Percentiles rank a stretch among this genome's conserved stretches.
These are phyloP conservation scores for Trichoderma erinaceum DNA, from an alignment of 495 filamentous ascomycete species.

Conservation along the genomic window DNA sequence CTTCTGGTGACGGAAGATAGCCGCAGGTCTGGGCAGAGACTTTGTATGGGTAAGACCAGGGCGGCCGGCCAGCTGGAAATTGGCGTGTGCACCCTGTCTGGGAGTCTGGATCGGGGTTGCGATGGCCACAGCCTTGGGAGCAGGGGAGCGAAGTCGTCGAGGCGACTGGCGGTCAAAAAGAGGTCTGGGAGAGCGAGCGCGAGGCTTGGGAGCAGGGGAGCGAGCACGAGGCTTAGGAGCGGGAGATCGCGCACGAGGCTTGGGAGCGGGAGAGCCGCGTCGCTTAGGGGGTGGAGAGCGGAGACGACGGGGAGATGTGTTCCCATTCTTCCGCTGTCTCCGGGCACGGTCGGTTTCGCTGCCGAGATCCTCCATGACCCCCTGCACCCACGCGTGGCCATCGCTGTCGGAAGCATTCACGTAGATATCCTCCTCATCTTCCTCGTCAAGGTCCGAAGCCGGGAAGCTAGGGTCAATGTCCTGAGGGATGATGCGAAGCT, in stretches of 20 bases:
- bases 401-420: constrained; percentile 50
- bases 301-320: constrained; percentile 36
- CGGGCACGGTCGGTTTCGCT: constrained; percentile 34
- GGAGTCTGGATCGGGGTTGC: constrained; percentile 44
- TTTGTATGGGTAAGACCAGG: constrained; percentile 63
- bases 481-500: constrained; percentile 73
- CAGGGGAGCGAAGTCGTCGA: constrained; percentile 61
- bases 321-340: constrained; percentile 32
- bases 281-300: constrained; percentile 44
- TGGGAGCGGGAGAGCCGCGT: constrained; percentile 44
- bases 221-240: constrained; percentile 28
- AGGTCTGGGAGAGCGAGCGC: constrained; percentile 51
- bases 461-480: constrained; percentile 98
- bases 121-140: constrained; percentile 33
- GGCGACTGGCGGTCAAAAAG: constrained; percentile 61
- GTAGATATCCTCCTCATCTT: constrained; percentile 53
- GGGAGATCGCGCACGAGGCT: constrained; percentile 43
- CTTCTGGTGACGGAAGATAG: constrained; percentile 48
- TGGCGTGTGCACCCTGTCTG: constrained; percentile 23
- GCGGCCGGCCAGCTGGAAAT: constrained; percentile 41
- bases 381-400: constrained; percentile 50
- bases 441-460: constrained; percentile 78
- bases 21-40: constrained; percentile 68
- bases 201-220: constrained; percentile 33
- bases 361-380: constrained; percentile 51